Evolutionary conservation across 2,329 filamentous ascomycete species (phyloP), one percentile per base, ranked within the genome.

Genomic region (Ceratocystis destructans): DNA sequence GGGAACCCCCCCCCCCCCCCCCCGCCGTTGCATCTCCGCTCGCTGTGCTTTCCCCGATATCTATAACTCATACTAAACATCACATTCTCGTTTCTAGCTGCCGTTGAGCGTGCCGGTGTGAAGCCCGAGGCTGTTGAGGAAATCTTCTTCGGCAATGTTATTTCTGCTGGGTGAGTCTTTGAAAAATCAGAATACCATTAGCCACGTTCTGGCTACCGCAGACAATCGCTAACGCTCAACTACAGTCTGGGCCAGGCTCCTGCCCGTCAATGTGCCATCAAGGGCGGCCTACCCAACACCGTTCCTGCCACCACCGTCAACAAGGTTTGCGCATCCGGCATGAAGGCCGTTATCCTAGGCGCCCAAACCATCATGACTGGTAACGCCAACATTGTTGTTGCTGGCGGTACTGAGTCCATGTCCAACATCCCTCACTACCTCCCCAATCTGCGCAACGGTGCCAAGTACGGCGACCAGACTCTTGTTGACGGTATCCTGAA

Each of bases 341-440:
- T 96, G 75, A 99, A 99, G 82, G 90, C 94, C 71, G 87, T 99
- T 74, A 90, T 96, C 71, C 83, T 99, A 69, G 94, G 89, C 71
- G 90, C 93, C 64, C 94, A 97, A 79, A 96, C 93, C 72, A 99
- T 99, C 80, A 91, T 97, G 76, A 96, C 92, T 65, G 93, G 94
- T 71, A 96, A 90, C 75, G 93, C 93, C 70, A 87, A 90, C 72
- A 87, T 96, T 70, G 86, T 99, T 70, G 90, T 99, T 68, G 94
- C 92, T 70, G 94, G 92, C 74, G 94, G 94, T 72, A 86, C 93
- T 71, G 94, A 99, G 81, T 96, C 91, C 81, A 99, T 99, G 94
- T 96, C 92, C 74, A 97, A 97, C 80, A 83, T 88, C 65, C 94
- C 94, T 64, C 92, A 99, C 81, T 99, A 99, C 81, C 87, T 96